Conservation (phyloP, 768 basidiomycete species). For the Pulveroboletus sp. region DNA sequence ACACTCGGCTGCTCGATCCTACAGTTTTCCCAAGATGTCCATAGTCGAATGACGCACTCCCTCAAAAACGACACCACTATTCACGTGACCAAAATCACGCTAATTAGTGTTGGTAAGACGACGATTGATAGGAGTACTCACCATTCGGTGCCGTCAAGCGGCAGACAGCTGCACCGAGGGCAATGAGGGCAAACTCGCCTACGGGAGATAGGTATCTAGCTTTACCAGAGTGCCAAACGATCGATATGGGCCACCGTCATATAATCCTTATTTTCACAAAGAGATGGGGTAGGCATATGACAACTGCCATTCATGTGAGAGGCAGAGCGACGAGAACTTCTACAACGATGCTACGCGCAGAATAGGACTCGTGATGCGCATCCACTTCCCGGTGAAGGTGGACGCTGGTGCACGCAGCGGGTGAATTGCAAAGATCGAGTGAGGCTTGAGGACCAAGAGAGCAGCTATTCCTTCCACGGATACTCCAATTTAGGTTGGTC, state of each 20-base stretch:
- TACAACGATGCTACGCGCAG: neutral
- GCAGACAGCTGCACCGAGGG: neutral
- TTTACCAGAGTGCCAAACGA: neutral
- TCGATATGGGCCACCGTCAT: neutral
- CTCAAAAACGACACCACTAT: neutral
- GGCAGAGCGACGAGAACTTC: neutral
- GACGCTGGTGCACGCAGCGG: neutral
- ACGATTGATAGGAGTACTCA: neutral
- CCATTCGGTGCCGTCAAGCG: neutral
- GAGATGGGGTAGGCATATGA: neutral
- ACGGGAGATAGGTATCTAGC: neutral
- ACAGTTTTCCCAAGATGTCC: neutral
- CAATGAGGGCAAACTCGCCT: neutral
- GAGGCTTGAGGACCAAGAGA: neutral
- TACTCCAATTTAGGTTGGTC: conserved; percentile 84
- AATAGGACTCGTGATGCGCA: neutral
- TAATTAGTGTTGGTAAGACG: neutral
- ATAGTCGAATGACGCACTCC: neutral
- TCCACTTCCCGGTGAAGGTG: neutral
- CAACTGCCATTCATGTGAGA: neutral
- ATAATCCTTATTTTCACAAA: neutral
- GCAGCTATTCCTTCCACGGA: conserved; percentile 72
- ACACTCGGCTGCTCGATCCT: neutral
- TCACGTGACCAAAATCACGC: neutral
- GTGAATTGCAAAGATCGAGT: neutral